These are phyloP conservation scores for Beauveria medogensis DNA, from an alignment of 2,329 filamentous ascomycete species.

Conservation along the genomic window DNA sequence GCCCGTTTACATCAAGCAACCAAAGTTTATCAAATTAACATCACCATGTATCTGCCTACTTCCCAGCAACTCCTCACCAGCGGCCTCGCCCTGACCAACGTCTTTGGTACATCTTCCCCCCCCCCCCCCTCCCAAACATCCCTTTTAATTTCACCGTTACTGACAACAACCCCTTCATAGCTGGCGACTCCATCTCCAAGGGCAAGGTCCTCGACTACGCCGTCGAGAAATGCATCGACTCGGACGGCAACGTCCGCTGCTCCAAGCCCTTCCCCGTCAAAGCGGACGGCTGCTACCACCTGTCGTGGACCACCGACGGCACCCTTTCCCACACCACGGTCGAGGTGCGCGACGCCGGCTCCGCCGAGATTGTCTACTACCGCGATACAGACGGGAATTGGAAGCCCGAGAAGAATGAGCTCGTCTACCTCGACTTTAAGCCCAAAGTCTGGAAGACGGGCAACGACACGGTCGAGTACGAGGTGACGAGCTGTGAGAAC, in stretches of 20 bases:
- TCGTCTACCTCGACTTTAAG: slow-evolving; percentile 38
- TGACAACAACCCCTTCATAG: not conserved
- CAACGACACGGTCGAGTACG: slow-evolving; percentile 36
- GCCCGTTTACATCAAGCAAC: not conserved
- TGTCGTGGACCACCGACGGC: slow-evolving; percentile 31
- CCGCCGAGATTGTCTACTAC: slow-evolving; percentile 34
- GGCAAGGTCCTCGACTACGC: slow-evolving; percentile 35
- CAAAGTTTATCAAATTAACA: not conserved
- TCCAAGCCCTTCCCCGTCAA: slow-evolving; percentile 32
- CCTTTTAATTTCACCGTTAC: not conserved
- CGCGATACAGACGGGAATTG: slow-evolving; percentile 38
- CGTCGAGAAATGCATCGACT: slow-evolving; percentile 32
- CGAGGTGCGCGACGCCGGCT: slow-evolving; percentile 27
- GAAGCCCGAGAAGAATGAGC: slow-evolving; percentile 35
- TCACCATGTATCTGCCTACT: slow-evolving; percentile 15
- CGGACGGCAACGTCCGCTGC: slow-evolving; percentile 30
- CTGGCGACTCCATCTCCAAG: slow-evolving; percentile 17
- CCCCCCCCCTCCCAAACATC: not conserved
- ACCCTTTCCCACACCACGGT: slow-evolving; percentile 32
- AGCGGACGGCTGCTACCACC: slow-evolving; percentile 30
- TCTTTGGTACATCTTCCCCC: not conserved
- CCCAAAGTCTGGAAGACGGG: slow-evolving; percentile 36
- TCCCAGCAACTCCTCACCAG: slow-evolving; percentile 1
- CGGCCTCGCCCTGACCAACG: slow-evolving; percentile 4
- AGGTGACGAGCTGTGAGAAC: slow-evolving; percentile 19